phyloP scores from a whole-genome alignment of 768 basidiomycete genomes.

The Rhizopogon sp. region DNA sequence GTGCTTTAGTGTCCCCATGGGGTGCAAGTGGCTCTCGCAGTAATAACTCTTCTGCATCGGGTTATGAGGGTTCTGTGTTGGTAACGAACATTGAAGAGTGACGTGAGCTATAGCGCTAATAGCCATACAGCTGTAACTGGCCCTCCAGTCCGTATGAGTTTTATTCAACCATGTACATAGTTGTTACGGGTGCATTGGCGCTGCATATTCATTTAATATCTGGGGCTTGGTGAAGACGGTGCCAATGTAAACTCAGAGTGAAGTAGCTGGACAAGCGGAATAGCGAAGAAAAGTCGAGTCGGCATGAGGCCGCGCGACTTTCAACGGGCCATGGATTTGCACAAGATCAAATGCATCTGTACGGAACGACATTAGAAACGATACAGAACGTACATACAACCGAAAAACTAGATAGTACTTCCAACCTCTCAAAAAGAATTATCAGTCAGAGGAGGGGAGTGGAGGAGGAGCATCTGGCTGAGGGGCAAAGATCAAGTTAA shows the following conservation, averaged over 20 bases:
- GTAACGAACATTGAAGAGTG: no score
- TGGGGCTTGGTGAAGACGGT: no score
- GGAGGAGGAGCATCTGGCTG: conserved; percentile 81
- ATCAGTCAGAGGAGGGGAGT: conserved; percentile 40
- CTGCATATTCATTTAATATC: no score
- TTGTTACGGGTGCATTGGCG: no score
- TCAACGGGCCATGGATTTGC: neutral
- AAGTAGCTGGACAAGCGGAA: no score
- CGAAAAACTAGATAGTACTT: conserved; percentile 11
- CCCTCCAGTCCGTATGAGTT: no score
- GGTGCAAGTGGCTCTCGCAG: no score
- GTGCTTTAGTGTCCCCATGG: neutral
- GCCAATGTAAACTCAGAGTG: no score
- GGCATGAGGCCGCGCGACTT: neutral
- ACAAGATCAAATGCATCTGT: neutral
- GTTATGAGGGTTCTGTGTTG: neutral
- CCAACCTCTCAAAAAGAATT: conserved; percentile 6
- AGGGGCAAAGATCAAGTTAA: conserved; percentile 78
- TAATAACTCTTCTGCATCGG: neutral
- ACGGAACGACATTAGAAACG: neutral
- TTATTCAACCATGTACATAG: no score
- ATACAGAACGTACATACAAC: conserved; percentile 16
- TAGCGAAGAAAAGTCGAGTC: conserved; percentile 1
- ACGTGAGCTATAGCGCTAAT: no score
- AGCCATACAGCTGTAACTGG: no score